phyloP scores from a whole-genome alignment of 192 early-diverging fungal species.

The Coemansia guatemalensis region DNA sequence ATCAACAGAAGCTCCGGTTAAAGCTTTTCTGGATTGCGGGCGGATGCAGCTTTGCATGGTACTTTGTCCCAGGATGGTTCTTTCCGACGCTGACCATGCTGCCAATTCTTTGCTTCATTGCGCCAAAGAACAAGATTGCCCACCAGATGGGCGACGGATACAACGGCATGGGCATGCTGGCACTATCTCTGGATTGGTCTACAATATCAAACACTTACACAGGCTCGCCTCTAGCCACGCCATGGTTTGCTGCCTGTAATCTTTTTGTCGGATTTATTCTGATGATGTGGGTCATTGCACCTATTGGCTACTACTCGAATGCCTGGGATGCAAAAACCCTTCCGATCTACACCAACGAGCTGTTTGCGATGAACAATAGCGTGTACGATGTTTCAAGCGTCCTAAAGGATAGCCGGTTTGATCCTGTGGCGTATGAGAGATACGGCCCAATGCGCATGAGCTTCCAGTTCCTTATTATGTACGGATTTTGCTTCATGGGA shows the following conservation, averaged over 20 bases:
- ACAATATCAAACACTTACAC: constrained; percentile 54
- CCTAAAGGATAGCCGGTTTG: constrained; percentile 51
- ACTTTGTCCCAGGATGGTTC: constrained; percentile 62
- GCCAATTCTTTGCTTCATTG: constrained; percentile 57
- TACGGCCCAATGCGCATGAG: constrained; percentile 64
- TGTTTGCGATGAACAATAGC: constrained; percentile 54
- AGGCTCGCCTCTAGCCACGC: constrained; percentile 64
- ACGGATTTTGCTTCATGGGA: constrained; percentile 63
- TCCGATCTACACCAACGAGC: constrained; percentile 61
- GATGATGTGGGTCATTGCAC: constrained; percentile 69
- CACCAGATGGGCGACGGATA: constrained; percentile 47
- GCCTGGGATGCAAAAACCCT: constrained; percentile 57
- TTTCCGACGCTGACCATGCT: constrained; percentile 65
- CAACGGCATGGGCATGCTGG: constrained; percentile 64
- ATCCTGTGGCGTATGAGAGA: constrained; percentile 54
- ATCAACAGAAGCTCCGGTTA: constrained; percentile 10
- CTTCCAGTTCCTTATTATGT: constrained; percentile 64
- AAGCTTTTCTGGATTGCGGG: constrained; percentile 46
- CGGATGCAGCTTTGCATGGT: constrained; percentile 47
- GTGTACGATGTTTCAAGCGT: constrained; percentile 58
- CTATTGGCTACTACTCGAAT: constrained; percentile 63
- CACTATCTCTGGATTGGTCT: constrained; percentile 74
- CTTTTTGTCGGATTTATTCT: constrained; percentile 63
- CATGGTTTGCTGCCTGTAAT: constrained; percentile 69
- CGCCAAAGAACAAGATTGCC: constrained; percentile 29